These are phyloP conservation scores for Komagataella pastoris DNA, from an alignment of 805 yeast species.

Conservation along the genomic window DNA sequence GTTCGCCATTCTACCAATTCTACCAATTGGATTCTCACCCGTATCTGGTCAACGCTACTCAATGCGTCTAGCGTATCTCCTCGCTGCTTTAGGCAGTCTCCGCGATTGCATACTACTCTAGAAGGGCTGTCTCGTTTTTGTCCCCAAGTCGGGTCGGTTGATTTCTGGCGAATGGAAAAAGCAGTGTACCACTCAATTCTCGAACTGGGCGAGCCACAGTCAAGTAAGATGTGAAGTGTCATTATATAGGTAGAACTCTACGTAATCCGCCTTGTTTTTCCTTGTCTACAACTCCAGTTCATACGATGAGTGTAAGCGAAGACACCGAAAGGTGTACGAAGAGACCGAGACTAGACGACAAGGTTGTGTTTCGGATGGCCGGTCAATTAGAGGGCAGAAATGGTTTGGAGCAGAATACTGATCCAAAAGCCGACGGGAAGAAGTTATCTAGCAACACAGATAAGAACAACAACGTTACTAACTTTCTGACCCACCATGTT, in stretches of 20 bases:
- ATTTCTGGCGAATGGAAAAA: not conserved
- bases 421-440: not conserved
- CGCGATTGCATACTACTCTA: not conserved
- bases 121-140: not conserved
- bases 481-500: slow-evolving; percentile 19
- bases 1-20: no score
- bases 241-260: not conserved
- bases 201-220: not conserved
- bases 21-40: no score
- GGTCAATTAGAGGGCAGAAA: not conserved
- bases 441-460: not conserved
- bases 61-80: no score
- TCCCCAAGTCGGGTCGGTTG: not conserved
- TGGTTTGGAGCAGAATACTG: not conserved
- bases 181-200: not conserved
- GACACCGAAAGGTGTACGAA: not conserved
- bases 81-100: not conserved
- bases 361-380: not conserved
- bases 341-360: not conserved
- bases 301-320: not conserved
- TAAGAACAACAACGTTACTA: slow-evolving; percentile 16
- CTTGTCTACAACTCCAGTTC: not conserved
- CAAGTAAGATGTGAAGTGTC: not conserved
- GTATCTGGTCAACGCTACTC: no score
- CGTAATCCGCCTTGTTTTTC: not conserved